Evolutionary conservation across 495 filamentous ascomycete genomes (phyloP), one percentile per base, ranked within the genome.

Genomic region (Neurospora sublineolata): DNA sequence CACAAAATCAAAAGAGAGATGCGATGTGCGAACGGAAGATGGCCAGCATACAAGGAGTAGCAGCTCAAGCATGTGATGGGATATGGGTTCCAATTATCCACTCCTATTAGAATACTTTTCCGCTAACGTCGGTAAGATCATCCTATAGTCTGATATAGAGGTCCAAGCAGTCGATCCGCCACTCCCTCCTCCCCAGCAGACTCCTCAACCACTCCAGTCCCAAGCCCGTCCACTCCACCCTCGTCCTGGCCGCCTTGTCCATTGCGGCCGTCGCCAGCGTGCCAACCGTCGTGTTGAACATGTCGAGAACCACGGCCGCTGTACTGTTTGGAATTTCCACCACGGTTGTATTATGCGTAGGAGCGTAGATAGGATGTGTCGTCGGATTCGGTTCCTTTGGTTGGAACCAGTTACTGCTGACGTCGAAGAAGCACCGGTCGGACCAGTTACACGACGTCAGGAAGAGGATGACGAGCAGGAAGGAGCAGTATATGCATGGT

Each of bases 401-500:
- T 67, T 92, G 85, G 80, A 94, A 94, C 92, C 92, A 95, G 82
- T 94, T 92, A 74, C 90, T 89, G 76, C 84, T 84, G 58, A 94
- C 86, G 80, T 95, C 92, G 77, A 97, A 92, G 83, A 94, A 93
- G 80, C 93, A 97, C 36, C 89, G 89, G 77, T 95, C 92, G 72
- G 90, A 91, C 93, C 93, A 97, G 86, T 94, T 89, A 82, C 93
- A 97, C 37, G 92, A 94, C 18, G 92, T 94, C 67, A 89, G 84
- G 84, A 97, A 97, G 74, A 97, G 90, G 71, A 94, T 92, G 73
- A 96, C 84, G 70, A 97, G 92, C 38, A 97, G 89, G 71, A 93
- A 86, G 70, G 93, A 94, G 85, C 93, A 97, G 87, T 97, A 94
- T 76, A 94, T 87, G 83, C 93, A 97, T 71, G 93, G 93, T 70